A percentile compares a stretch with the other conserved stretches of the same genome.
Evolutionary conservation across 345 rosid species (phyloP).

Genomic region (Corchorus capsularis): DNA sequence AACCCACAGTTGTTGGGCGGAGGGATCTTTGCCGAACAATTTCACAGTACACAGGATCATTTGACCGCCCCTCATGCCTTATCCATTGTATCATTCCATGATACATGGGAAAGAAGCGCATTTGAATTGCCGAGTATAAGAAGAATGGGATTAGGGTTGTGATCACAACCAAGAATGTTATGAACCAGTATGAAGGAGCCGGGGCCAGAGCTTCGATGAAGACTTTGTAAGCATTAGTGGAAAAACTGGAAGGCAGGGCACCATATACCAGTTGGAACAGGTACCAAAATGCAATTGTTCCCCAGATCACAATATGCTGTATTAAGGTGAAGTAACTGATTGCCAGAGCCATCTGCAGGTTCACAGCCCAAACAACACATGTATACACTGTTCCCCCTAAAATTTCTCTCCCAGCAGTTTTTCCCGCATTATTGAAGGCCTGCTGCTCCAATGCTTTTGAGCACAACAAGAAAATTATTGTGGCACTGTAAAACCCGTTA

Average conservation of each 20-base stretch:
- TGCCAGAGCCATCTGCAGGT: slow-evolving; percentile 74
- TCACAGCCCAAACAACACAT: slow-evolving; percentile 86
- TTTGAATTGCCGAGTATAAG: slow-evolving; percentile 60
- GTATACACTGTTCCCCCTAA: slow-evolving; percentile 80
- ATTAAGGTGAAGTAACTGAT: slow-evolving; percentile 77
- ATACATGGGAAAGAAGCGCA: slow-evolving; percentile 90
- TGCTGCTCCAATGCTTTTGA: slow-evolving; percentile 58
- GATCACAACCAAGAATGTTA: slow-evolving; percentile 50
- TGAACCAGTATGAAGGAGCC: slow-evolving; percentile 73
- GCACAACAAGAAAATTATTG: slow-evolving; percentile 73
- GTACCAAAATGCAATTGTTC: slow-evolving; percentile 69
- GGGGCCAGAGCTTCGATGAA: slow-evolving; percentile 83
- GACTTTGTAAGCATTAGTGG: slow-evolving; percentile 62
- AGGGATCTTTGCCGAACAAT: slow-evolving; percentile 79
- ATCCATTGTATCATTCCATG: slow-evolving; percentile 92
- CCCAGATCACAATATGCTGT: slow-evolving; percentile 74
- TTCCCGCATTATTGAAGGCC: slow-evolving; percentile 65
- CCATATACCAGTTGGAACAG: slow-evolving; percentile 69
- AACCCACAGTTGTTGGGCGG: slow-evolving; percentile 74
- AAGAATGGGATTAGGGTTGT: slow-evolving; percentile 67
- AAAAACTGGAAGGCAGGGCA: slow-evolving; percentile 38
- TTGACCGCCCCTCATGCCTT: slow-evolving; percentile 60
- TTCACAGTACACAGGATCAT: slow-evolving; percentile 68
- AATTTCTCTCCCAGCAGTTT: slow-evolving; percentile 61
- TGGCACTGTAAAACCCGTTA: slow-evolving; percentile 63